Base-by-base conservation (phyloP, 805 yeast genomes). In the Alloascoidea hylecoeti region DNA sequence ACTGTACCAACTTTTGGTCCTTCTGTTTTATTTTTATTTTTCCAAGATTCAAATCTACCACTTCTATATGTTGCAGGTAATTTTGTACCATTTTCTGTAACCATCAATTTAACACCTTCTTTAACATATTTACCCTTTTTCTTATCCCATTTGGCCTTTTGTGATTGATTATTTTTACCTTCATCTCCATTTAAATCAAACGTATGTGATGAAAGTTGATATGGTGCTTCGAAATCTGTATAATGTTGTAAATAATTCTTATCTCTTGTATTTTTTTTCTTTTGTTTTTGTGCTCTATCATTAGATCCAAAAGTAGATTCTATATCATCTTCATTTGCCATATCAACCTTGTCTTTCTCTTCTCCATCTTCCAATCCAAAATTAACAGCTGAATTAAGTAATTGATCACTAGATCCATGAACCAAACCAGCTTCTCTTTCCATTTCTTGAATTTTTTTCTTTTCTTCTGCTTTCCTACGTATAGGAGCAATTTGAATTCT, bases 11-110 rank as follows among this genome's bases (percentile, higher is more conserved):
- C 72, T 45, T 64, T 65, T 39, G 63, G 46, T 37, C 60, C 61
- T 19, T 51, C 48, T 35, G 74, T 66, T 39, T 67, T 65, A 55
- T 85, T 72, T 30, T 75, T 73, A 45, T 75, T 68, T 53, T 81
- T 81, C 99, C 99, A 92, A 34, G 78, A 79, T 39, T 88, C 97
- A 51, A 75, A 92, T 46, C 84, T 75, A 35, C 99, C 99, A 2
- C 94, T 77, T 52, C 83, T 70, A 61, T 77, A 85, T 12, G 92
- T 70, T 1, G 98, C 97, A 4, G 97, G 96, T 36, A 92, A 74
- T 53, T 72, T 74, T 49, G 80, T 86, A 4, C 99, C 99, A 56
- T 84, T 78, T 56, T 92, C 99, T 44, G 97, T 94, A 45, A 85
- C 78, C 50, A 92, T 92, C 58, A 68, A 89, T 60, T 84, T 88